A percentile compares a stretch with the other conserved stretches of the same genome.
Evolutionary conservation across 1,284 basidiomycete species (phyloP).

Genomic region (Boletus smithii): DNA sequence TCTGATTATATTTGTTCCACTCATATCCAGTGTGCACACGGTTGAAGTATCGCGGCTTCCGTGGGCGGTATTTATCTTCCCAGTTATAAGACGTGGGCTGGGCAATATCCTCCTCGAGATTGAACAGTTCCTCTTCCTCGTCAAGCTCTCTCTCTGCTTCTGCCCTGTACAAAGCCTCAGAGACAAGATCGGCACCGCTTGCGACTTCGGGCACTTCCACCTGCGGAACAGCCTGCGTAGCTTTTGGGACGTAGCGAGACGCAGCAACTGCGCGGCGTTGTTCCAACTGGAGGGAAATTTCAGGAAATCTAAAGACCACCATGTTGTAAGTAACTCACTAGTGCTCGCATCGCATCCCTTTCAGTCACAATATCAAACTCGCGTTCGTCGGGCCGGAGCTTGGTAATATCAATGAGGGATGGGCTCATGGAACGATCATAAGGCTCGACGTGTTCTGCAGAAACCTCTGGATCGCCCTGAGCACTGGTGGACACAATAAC

Average conservation of each 20-base stretch:
- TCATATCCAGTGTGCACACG: slow-evolving; percentile 99
- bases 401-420: slow-evolving; percentile 62
- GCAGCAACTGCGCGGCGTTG: slow-evolving; percentile 75
- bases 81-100: slow-evolving; percentile 88
- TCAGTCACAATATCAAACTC: slow-evolving; percentile 74
- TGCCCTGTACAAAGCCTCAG: slow-evolving; percentile 81
- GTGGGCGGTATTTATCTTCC: slow-evolving; percentile 98
- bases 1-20: slow-evolving; percentile 99
- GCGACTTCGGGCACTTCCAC: slow-evolving; percentile 48
- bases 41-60: slow-evolving; percentile 98
- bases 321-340: slow-evolving; percentile 51
- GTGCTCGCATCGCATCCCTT: slow-evolving; percentile 57
- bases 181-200: slow-evolving; percentile 73
- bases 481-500: slow-evolving; percentile 34
- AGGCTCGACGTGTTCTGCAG: slow-evolving; percentile 63
- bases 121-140: slow-evolving; percentile 93
- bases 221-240: slow-evolving; percentile 49
- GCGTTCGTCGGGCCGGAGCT: slow-evolving; percentile 71
- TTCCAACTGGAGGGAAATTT: slow-evolving; percentile 51
- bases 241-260: slow-evolving; percentile 82
- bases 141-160: slow-evolving; percentile 91
- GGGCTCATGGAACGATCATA: slow-evolving; percentile 88
- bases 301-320: slow-evolving; percentile 4
- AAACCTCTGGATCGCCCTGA: slow-evolving; percentile 41
- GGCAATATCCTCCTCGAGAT: slow-evolving; percentile 82